These are phyloP conservation scores for Coniochaeta ligniaria DNA, from an alignment of 2,329 filamentous ascomycete species.

Conservation along the genomic window DNA sequence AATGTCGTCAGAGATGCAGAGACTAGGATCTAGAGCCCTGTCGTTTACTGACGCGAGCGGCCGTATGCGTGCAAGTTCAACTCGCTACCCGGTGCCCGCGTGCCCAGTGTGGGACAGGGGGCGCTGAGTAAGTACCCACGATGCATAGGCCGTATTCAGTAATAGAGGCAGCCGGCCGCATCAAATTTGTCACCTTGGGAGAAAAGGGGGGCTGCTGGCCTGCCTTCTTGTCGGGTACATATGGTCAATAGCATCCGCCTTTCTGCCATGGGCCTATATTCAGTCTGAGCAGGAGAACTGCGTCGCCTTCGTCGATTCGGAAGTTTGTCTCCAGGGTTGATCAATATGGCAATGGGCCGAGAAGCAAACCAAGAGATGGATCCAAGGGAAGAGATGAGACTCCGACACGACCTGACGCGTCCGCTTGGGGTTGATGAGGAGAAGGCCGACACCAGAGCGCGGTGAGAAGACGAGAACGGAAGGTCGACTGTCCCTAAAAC, in stretches of 20 bases:
- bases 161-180: neutral
- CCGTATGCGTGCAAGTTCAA: neutral
- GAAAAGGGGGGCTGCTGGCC: neutral
- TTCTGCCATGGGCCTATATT: neutral
- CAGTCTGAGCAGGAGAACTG: neutral
- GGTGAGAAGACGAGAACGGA: neutral
- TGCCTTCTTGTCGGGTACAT: neutral
- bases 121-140: constrained; percentile 1
- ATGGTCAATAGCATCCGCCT: neutral
- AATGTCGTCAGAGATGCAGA: too few species aligned
- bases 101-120: neutral
- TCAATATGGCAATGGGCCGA: neutral
- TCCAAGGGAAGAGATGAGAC: neutral
- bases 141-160: neutral
- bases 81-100: neutral
- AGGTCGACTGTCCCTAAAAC: neutral
- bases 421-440: neutral
- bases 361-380: neutral
- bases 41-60: too few species aligned
- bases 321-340: neutral
- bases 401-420: neutral
- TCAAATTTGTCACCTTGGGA: neutral
- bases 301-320: neutral
- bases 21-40: too few species aligned
- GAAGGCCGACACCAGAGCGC: neutral